Base-by-base conservation (phyloP, 78 protist genomes). In the Pirum gemmata region DNA sequence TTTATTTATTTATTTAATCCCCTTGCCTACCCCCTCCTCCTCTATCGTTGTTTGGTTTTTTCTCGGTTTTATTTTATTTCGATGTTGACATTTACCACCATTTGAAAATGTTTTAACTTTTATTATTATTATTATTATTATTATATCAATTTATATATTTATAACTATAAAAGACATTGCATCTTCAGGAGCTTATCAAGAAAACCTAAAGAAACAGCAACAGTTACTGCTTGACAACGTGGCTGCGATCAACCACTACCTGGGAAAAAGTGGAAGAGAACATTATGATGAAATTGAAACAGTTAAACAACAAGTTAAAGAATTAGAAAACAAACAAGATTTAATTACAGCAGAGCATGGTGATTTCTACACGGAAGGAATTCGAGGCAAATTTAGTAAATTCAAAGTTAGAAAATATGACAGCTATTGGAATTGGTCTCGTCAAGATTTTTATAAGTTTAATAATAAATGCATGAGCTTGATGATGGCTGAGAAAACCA, bases 341-440 rank as follows among this genome's bases (percentile, higher is more conserved):
- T 84, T 84, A 76, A 73, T 72, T 34, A 51, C 1, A 27, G 61
- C 18, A 35, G 94, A 92, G 89, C 90, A 78, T 41, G 94, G 94
- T 0, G 86, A 86, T 0, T 38, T 1, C 5, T 92, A 78, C 41
- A 38, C 27, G 33, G 78, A 89, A 13, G 92, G 91, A 25, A 61
- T 90, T 78, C 31, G 2, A n/a, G 83, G 91, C 25, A 8, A 1
- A 79, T 90, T 90, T 87, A 2, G 1, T 40, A 0, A 61, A 38
- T 1, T 0, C 38, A 92, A 76, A 89, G 76, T 39, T 0, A 74
- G 94, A 40, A 1, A 13, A 29, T 92, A 87, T 40, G 91, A 90
- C 40, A 72, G 90, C 36, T n/a, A 2, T 85, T 92, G 92, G 92
- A 90, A 89, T 74, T 92, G 94, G 94, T 79, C 87, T 38, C 41